These are phyloP conservation scores for Auricularia sp. DNA, from an alignment of 768 basidiomycete genomes.

Conservation along the genomic window DNA sequence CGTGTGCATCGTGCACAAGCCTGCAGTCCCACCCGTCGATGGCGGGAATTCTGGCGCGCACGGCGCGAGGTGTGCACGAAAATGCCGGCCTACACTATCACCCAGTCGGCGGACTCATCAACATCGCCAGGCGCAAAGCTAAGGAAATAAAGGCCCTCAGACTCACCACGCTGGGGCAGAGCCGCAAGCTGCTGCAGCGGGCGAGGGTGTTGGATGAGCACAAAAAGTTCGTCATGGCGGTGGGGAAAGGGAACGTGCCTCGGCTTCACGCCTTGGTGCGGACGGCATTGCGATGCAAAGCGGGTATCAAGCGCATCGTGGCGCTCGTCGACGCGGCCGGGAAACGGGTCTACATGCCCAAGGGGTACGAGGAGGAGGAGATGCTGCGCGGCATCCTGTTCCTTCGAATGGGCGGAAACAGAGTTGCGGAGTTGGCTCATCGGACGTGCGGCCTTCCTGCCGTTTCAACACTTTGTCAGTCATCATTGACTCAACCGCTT, in stretches of 20 bases:
- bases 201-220: conserved; percentile 7
- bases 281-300: conserved; percentile 8
- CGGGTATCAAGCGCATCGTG: conserved; percentile 13
- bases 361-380: conserved; percentile 15
- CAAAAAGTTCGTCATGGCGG: conserved; percentile 16
- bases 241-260: conserved; percentile 14
- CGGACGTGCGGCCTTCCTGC: not conserved
- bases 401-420: conserved; percentile 13
- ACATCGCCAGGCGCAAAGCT: conserved; percentile 5
- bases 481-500: not conserved
- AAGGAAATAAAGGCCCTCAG: conserved; percentile 2
- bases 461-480: not conserved
- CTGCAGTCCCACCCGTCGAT: conserved; percentile 3
- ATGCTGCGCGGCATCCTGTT: conserved; percentile 11
- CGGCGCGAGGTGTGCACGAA: conserved; percentile 10
- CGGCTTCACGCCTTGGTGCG: conserved; percentile 12
- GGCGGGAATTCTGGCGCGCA: conserved; percentile 12
- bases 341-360: conserved; percentile 11
- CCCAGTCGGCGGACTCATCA: conserved; percentile 7
- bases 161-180: not conserved
- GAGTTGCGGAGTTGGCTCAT: conserved; percentile 13
- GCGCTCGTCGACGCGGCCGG: conserved; percentile 11
- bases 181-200: not conserved
- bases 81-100: conserved; percentile 11
- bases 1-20: not conserved